phyloP scores from a whole-genome alignment of 2,329 filamentous ascomycete species.

The Pseudogymnoascus sp. region DNA sequence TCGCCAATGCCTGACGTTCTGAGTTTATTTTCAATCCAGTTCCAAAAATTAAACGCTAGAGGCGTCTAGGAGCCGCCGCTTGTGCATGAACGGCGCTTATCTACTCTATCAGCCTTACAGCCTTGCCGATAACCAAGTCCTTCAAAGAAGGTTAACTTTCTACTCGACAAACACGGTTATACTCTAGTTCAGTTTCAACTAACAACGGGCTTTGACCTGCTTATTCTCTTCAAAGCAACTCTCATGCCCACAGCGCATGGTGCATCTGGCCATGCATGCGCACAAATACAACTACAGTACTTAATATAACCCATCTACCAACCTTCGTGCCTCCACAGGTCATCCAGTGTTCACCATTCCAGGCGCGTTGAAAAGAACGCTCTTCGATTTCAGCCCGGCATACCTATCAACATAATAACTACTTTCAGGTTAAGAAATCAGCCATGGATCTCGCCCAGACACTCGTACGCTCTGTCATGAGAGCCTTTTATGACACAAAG shows the following conservation, averaged over 20 bases:
- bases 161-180: background rate
- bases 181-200: background rate
- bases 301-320: background rate
- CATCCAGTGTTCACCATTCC: background rate
- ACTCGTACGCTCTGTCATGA: constrained; percentile 76
- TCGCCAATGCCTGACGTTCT: background rate
- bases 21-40: constrained; percentile 3
- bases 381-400: background rate
- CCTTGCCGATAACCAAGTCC: constrained; percentile 2
- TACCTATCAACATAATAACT: background rate
- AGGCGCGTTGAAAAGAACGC: background rate
- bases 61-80: background rate
- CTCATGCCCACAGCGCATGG: background rate
- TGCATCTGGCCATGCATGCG: background rate
- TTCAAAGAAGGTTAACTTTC: background rate
- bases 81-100: constrained; percentile 1
- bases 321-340: background rate
- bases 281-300: background rate
- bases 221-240: background rate
- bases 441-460: constrained; percentile 61
- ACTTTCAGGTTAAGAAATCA: background rate
- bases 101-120: background rate
- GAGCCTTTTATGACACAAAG: constrained; percentile 79
- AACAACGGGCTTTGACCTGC: background rate
- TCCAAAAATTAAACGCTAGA: constrained; percentile 3